Conservation (phyloP, 345 rosid genomes). For the Brassica nigra region DNA sequence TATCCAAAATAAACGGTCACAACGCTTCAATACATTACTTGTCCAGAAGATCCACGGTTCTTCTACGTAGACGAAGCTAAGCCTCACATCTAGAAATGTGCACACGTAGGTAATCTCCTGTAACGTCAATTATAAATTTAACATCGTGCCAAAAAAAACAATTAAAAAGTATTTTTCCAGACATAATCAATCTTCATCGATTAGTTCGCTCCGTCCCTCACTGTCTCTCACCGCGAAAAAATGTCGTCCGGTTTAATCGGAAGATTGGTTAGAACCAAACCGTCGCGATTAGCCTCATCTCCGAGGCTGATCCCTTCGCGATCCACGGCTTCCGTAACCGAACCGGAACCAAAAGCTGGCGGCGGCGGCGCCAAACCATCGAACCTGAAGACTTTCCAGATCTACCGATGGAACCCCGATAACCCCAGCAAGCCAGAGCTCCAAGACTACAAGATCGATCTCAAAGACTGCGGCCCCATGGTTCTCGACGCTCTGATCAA, state of each 20-base stretch:
- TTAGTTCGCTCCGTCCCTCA: neutral
- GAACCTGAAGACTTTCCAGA: conserved; percentile 72
- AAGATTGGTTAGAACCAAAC: conserved; percentile 39
- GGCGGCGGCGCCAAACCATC: conserved; percentile 24
- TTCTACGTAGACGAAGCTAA: conserved; percentile 34
- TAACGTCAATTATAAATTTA: neutral
- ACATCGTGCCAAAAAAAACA: neutral
- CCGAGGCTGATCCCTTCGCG: conserved; percentile 48
- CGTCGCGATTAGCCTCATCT: conserved; percentile 33
- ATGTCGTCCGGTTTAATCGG: conserved; percentile 65
- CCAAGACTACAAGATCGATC: conserved; percentile 72
- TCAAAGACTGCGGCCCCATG: conserved; percentile 95
- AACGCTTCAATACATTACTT: neutral
- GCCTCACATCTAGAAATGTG: conserved; percentile 27
- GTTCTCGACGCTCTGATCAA: conserved; percentile 93
- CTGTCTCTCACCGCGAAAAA: conserved; percentile 3
- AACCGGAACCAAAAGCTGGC: conserved; percentile 38
- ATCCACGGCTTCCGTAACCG: conserved; percentile 51
- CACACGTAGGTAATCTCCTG: conserved; percentile 27
- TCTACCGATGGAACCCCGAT: conserved; percentile 96
- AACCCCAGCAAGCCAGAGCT: conserved; percentile 79
- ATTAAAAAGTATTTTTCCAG: neutral
- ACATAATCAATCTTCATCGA: conserved; percentile 5
- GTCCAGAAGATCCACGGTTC: conserved; percentile 35
- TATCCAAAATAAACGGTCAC: conserved; percentile 30